These are phyloP conservation scores for Aspergillus sojae DNA, from an alignment of 2,329 filamentous ascomycete genomes.

Conservation along the genomic window DNA sequence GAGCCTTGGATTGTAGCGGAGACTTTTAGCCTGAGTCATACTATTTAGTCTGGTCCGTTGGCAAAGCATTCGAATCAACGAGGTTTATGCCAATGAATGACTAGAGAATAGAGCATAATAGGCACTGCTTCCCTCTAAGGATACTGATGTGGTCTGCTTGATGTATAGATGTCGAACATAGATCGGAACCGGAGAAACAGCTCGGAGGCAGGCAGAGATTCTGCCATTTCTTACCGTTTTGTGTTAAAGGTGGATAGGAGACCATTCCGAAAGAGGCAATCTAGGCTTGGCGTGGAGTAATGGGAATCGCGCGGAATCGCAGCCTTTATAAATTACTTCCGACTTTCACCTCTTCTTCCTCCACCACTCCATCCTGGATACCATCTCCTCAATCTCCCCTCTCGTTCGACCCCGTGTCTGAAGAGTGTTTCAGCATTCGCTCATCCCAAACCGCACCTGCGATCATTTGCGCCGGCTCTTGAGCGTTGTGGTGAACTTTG, in stretches of 20 bases:
- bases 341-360: slow-evolving; percentile 7
- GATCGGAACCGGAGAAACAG: no score
- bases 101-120: no score
- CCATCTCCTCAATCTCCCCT: not conserved
- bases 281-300: slow-evolving; percentile 24
- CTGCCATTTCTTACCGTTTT: no score
- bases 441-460: not conserved
- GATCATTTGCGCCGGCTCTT: not conserved
- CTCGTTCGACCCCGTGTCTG: not conserved
- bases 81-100: no score
- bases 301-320: slow-evolving; percentile 5
- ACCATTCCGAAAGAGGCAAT: slow-evolving; percentile 17
- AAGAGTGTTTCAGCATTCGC: not conserved
- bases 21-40: no score
- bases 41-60: no score
- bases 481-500: not conserved
- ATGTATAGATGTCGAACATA: no score
- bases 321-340: slow-evolving; percentile 6
- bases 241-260: not conserved
- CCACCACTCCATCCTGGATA: not conserved
- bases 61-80: no score
- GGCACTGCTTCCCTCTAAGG: no score
- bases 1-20: no score
- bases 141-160: no score
- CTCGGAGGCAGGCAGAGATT: no score